phyloP scores from a whole-genome alignment of 2,329 filamentous ascomycete genomes.

The Venturia nashicola region DNA sequence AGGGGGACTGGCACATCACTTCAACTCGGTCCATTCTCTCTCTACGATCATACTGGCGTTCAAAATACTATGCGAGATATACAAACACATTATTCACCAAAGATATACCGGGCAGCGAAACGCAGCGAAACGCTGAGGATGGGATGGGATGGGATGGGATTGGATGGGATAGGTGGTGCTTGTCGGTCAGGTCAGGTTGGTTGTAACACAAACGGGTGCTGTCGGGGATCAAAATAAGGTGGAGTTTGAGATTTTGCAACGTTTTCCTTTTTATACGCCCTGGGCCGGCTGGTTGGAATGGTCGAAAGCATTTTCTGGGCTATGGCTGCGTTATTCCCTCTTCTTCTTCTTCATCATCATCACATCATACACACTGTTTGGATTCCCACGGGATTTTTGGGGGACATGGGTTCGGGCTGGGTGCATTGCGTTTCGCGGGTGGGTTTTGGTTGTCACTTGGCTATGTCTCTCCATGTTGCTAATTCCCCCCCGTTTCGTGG shows the following conservation, averaged over 20 bases:
- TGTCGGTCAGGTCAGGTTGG: not conserved
- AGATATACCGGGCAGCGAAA: not conserved
- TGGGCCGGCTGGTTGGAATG: not conserved
- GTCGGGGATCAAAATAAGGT: not conserved
- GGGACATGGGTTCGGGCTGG: not conserved
- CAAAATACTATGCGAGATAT: not conserved
- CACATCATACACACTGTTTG: not conserved
- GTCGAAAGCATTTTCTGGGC: not conserved
- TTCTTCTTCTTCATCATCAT: not conserved
- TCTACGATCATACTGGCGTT: not conserved
- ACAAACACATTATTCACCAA: not conserved
- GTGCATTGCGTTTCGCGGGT: constrained; percentile 1
- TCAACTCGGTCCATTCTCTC: not conserved
- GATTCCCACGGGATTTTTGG: not conserved
- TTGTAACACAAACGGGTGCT: not conserved
- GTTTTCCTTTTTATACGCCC: not conserved
- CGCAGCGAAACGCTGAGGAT: not conserved
- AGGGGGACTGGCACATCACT: not conserved
- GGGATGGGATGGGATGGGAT: not conserved
- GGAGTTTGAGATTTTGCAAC: not conserved
- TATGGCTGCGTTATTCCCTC: not conserved
- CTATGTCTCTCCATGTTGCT: not conserved
- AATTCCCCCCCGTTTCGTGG: not conserved
- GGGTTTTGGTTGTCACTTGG: not conserved
- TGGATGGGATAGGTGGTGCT: not conserved